phyloP scores from a whole-genome alignment of 2,329 filamentous ascomycete genomes.

The Tolypocladium paradoxum region DNA sequence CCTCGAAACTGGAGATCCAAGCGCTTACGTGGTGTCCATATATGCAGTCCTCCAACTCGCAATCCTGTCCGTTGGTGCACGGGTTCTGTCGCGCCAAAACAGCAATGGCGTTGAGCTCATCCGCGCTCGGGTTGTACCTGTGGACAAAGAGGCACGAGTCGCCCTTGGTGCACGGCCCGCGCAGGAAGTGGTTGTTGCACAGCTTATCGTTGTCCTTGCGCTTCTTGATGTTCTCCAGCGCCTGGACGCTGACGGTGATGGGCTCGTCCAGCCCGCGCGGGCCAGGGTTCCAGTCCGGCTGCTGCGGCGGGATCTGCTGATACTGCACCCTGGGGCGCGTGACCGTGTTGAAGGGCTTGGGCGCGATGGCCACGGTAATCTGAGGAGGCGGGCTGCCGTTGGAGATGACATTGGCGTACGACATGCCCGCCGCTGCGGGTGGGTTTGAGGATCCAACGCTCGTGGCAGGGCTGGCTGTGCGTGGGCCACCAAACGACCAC shows the following conservation, averaged over 20 bases:
- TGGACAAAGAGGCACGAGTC: conserved; percentile 48
- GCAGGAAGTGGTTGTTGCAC: conserved; percentile 52
- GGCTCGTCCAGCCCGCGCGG: conserved; percentile 43
- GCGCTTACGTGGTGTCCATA: conserved; percentile 50
- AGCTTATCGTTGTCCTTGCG: conserved; percentile 44
- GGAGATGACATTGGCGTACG: conserved; percentile 32
- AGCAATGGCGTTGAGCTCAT: conserved; percentile 46
- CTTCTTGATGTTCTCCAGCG: conserved; percentile 45
- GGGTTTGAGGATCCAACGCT: conserved; percentile 6
- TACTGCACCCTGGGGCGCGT: conserved; percentile 6
- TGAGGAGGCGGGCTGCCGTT: conserved; percentile 31
- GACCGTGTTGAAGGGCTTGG: conserved; percentile 8
- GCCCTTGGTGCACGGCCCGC: conserved; percentile 44
- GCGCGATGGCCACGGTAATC: conserved; percentile 27
- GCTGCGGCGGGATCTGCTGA: conserved; percentile 15
- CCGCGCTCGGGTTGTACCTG: conserved; percentile 38
- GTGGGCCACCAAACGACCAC: background rate
- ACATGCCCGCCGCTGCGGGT: conserved; percentile 8
- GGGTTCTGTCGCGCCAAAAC: conserved; percentile 47
- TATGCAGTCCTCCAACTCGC: conserved; percentile 45
- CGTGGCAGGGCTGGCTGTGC: conserved; percentile 6
- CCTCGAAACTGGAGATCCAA: background rate
- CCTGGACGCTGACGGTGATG: conserved; percentile 32
- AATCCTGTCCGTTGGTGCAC: conserved; percentile 47
- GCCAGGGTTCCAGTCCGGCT: conserved; percentile 40